phyloP scores from a whole-genome alignment of 371 early-diverging fungal species.

The Mortierella sp. region DNA sequence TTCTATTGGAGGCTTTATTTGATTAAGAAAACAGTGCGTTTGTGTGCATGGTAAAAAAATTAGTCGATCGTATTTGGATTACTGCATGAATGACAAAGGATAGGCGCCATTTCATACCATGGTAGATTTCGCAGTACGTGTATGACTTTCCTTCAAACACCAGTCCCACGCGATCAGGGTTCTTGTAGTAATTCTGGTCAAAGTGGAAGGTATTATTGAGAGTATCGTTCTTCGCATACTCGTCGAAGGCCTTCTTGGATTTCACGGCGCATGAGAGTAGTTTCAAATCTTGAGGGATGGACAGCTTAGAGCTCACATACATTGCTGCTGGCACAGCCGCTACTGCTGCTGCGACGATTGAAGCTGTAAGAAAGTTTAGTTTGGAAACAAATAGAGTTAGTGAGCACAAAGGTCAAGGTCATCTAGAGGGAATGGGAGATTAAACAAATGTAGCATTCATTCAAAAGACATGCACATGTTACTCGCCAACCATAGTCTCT shows the following conservation, averaged over 20 bases:
- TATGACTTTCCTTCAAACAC: conserved; percentile 51
- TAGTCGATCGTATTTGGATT: too few species aligned
- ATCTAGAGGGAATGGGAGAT: too few species aligned
- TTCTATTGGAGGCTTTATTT: conserved; percentile 30
- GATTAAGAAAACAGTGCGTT: too few species aligned
- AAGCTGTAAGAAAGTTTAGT: conserved; percentile 12
- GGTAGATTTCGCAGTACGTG: conserved; percentile 36
- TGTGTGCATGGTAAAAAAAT: too few species aligned
- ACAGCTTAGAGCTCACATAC: conserved; percentile 42
- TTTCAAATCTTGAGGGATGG: conserved; percentile 20
- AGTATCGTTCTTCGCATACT: conserved; percentile 22
- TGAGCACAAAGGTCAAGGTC: too few species aligned
- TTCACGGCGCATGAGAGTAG: conserved; percentile 8
- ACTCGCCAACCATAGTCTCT: conserved; percentile 35
- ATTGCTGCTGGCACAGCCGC: conserved; percentile 46
- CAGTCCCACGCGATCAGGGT: conserved; percentile 44
- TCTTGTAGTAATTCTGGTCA: conserved; percentile 28
- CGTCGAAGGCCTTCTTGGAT: conserved; percentile 7
- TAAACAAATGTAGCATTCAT: too few species aligned
- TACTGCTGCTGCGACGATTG: conserved; percentile 26
- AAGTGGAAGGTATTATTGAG: conserved; percentile 38
- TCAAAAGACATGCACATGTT: not conserved
- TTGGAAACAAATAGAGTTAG: not conserved
- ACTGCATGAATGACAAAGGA: too few species aligned
- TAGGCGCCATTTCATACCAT: too few species aligned